phyloP scores from a whole-genome alignment of 768 basidiomycete genomes.

The Steccherinum ochraceum region DNA sequence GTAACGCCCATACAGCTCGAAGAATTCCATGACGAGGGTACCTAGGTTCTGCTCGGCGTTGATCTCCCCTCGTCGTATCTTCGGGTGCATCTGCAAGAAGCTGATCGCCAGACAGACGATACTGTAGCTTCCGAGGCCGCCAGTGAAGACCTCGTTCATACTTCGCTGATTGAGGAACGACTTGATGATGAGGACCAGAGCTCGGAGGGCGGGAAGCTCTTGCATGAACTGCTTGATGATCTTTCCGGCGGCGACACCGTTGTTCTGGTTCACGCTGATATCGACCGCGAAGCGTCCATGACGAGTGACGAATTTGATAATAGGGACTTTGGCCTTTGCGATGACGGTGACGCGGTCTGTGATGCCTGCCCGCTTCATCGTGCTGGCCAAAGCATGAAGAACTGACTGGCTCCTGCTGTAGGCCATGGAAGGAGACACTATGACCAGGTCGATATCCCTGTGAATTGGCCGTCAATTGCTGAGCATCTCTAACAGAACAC shows the following conservation, averaged over 20 bases:
- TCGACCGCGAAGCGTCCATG: conserved; percentile 85
- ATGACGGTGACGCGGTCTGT: conserved; percentile 83
- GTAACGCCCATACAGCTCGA: conserved; percentile 87
- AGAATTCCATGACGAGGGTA: conserved; percentile 94
- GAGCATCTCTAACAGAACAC: conserved; percentile 1
- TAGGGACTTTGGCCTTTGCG: conserved; percentile 91
- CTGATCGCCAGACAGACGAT: conserved; percentile 90
- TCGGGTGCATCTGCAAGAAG: conserved; percentile 97
- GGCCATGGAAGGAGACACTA: conserved; percentile 73
- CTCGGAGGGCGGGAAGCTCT: conserved; percentile 71
- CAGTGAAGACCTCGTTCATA: conserved; percentile 98
- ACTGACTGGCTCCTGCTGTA: conserved; percentile 61
- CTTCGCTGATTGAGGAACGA: conserved; percentile 81
- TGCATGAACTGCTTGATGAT: conserved; percentile 78
- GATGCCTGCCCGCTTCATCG: conserved; percentile 67
- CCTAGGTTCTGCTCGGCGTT: conserved; percentile 85
- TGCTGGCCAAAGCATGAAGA: conserved; percentile 71
- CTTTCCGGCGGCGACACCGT: conserved; percentile 71
- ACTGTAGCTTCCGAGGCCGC: conserved; percentile 90
- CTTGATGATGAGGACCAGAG: conserved; percentile 85
- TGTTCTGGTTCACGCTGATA: conserved; percentile 87
- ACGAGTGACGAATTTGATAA: conserved; percentile 88
- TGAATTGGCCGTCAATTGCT: background rate
- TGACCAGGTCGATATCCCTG: conserved; percentile 94
- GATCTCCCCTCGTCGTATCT: conserved; percentile 83